phyloP scores from a whole-genome alignment of 164 flowering plant species.

The Vitis amurensis region DNA sequence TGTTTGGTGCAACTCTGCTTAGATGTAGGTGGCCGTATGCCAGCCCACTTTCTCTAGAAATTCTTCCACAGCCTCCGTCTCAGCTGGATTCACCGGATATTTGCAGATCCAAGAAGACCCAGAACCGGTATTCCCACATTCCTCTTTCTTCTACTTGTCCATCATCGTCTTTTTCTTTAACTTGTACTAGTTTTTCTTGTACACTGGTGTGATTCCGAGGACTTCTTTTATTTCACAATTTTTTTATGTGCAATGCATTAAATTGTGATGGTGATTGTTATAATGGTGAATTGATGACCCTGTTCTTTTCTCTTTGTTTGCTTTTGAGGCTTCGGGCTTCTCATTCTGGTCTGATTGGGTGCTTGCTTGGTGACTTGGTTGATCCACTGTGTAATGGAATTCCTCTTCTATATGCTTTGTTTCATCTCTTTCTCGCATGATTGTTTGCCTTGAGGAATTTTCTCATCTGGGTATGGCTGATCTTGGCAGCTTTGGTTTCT shows the following conservation, averaged over 20 bases:
- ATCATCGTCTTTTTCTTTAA: not conserved
- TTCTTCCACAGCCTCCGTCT: not conserved
- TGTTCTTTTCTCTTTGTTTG: no score
- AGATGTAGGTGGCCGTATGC: constrained; percentile 5
- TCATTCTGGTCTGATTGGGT: not conserved
- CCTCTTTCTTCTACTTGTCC: not conserved
- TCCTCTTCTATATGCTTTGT: not conserved
- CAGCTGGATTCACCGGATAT: constrained; percentile 16
- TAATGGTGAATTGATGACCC: no score
- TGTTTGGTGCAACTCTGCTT: not conserved
- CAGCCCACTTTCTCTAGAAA: not conserved
- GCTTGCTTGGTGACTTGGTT: not conserved
- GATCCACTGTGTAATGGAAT: not conserved
- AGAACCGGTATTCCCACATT: constrained; percentile 2
- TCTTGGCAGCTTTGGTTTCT: not conserved
- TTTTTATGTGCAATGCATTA: not conserved
- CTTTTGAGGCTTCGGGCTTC: no score
- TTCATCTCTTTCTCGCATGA: not conserved
- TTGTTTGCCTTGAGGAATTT: not conserved
- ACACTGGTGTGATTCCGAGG: constrained; percentile 7
- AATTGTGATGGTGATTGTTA: not conserved
- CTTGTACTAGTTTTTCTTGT: not conserved
- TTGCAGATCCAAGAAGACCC: constrained; percentile 20
- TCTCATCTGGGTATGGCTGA: constrained; percentile 3
- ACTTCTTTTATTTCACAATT: not conserved